Conservation (phyloP, 257 asterid species). For the Solanum acaule region DNA sequence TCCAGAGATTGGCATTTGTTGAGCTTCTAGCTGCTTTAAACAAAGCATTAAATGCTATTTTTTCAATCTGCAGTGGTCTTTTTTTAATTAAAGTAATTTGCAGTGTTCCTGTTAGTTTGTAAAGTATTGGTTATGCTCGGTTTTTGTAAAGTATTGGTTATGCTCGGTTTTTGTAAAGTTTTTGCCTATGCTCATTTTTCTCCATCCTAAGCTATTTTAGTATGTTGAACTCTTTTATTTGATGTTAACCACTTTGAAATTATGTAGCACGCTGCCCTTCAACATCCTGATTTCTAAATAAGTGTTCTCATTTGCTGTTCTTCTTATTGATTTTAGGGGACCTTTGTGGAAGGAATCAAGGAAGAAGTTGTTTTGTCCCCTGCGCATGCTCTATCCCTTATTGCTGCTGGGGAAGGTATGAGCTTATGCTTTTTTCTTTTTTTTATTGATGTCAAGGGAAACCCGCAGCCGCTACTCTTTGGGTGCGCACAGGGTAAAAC, state of each 20-base stretch:
- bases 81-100: background rate
- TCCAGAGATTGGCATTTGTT: background rate
- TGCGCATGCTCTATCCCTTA: slow-evolving; percentile 97
- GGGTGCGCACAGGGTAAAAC: no score
- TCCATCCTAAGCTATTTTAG: background rate
- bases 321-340: slow-evolving; percentile 45
- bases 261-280: background rate
- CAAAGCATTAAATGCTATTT: background rate
- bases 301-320: background rate
- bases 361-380: slow-evolving; percentile 98
- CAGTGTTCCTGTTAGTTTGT: background rate
- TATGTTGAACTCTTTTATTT: background rate
- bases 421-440: background rate
- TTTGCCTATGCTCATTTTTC: background rate
- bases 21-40: background rate
- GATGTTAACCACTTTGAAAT: background rate
- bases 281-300: background rate
- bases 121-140: background rate
- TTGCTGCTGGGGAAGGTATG: slow-evolving; percentile 99
- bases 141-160: background rate
- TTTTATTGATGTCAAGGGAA: no score
- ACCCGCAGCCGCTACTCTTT: no score
- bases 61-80: background rate
- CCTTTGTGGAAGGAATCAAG: slow-evolving; percentile 94
- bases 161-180: background rate